Evolutionary conservation across 805 yeast genomes (phyloP).

Genomic region (Candida gorgasii): DNA sequence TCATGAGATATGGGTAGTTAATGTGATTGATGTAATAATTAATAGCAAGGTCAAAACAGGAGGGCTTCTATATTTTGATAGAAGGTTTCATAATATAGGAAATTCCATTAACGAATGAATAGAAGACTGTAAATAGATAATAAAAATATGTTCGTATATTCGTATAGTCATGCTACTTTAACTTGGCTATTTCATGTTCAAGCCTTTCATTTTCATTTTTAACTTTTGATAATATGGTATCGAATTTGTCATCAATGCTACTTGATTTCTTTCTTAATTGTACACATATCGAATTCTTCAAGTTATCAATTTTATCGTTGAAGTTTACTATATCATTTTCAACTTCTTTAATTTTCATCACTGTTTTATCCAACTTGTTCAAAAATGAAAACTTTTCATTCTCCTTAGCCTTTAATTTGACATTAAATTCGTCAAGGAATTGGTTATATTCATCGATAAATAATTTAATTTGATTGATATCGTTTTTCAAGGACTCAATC

Average conservation of each 20-base stretch:
- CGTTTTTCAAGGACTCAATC: neutral
- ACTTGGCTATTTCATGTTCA: conserved; percentile 6
- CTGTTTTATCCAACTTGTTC: conserved; percentile 27
- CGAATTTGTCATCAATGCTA: conserved; percentile 34
- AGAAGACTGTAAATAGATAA: neutral
- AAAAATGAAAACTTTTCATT: conserved; percentile 22
- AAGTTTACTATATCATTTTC: conserved; percentile 27
- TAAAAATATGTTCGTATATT: neutral
- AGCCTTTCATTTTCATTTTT: conserved; percentile 13
- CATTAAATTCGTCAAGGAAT: conserved; percentile 22
- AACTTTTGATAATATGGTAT: conserved; percentile 34
- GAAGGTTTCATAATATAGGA: conserved; percentile 55
- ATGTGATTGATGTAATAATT: conserved; percentile 58
- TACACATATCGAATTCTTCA: conserved; percentile 26
- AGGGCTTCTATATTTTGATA: conserved; percentile 65
- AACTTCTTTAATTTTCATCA: conserved; percentile 24
- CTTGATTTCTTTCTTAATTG: conserved; percentile 28
- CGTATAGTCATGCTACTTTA: too few relatives aligned
- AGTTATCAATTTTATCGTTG: conserved; percentile 26
- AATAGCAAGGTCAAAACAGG: conserved; percentile 41
- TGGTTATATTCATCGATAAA: conserved; percentile 25
- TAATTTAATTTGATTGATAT: conserved; percentile 23
- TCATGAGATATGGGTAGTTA: conserved; percentile 90
- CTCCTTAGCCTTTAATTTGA: conserved; percentile 23
- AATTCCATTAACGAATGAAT: conserved; percentile 23